A percentile compares a stretch with the other conserved stretches of the same genome.
These are phyloP conservation scores for Trichophyton equinum DNA, from an alignment of 2,329 filamentous ascomycete genomes.

Conservation along the genomic window DNA sequence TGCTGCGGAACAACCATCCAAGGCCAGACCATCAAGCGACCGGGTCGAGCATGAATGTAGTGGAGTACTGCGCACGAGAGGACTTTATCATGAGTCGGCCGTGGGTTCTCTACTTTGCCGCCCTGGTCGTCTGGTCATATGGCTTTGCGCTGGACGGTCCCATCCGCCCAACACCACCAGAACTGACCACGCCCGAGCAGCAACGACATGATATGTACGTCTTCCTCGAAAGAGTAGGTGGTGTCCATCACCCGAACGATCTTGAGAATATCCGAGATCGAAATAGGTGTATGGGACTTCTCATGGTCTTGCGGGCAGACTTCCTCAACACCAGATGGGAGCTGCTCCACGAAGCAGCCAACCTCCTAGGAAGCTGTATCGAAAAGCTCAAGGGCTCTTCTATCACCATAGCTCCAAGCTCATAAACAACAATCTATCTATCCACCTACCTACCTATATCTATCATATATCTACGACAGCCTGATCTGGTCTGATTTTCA, in stretches of 20 bases:
- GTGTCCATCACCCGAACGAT: conserved; percentile 62
- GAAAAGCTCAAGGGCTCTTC: conserved; percentile 36
- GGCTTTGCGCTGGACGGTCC: conserved; percentile 82
- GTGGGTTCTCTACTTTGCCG: conserved; percentile 91
- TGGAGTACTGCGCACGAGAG: conserved; percentile 66
- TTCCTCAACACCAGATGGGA: conserved; percentile 84
- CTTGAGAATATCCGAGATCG: conserved; percentile 60
- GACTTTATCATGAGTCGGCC: conserved; percentile 83
- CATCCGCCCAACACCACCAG: conserved; percentile 32
- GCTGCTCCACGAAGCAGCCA: conserved; percentile 74
- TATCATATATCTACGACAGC: too few species aligned
- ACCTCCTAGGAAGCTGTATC: conserved; percentile 69
- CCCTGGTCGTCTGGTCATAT: conserved; percentile 88
- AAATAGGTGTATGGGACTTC: conserved; percentile 68
- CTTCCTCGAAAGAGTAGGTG: conserved; percentile 62
- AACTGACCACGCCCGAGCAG: conserved; percentile 49
- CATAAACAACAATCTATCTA: not conserved
- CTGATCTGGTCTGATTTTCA: too few species aligned
- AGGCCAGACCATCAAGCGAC: conserved; percentile 13
- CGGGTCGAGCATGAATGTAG: conserved; percentile 23
- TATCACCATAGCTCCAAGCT: not conserved
- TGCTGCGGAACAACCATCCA: conserved; percentile 43
- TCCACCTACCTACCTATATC: not conserved
- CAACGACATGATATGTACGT: conserved; percentile 65
- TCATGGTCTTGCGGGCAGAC: conserved; percentile 68